These are phyloP conservation scores for Diaporthe velutina DNA, from an alignment of 2,329 filamentous ascomycete genomes.

Conservation along the genomic window DNA sequence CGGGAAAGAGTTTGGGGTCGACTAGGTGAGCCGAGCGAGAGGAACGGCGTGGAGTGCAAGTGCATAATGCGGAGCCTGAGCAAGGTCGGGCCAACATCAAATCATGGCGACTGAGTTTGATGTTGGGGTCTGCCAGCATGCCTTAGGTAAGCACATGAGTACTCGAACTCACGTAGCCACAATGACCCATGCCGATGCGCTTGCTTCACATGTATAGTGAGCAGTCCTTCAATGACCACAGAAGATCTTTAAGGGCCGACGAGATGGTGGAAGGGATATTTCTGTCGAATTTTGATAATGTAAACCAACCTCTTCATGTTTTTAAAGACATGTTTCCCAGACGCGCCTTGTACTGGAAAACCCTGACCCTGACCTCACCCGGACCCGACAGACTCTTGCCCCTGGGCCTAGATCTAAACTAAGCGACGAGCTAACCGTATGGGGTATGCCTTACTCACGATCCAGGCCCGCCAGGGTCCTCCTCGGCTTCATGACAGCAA, in stretches of 20 bases:
- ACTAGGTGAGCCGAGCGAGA: background rate
- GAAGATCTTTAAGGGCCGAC: background rate
- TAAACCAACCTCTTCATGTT: background rate
- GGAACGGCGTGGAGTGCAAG: background rate
- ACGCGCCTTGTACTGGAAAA: background rate
- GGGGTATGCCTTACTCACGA: conserved; percentile 23
- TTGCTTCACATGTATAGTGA: background rate
- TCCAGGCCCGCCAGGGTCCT: conserved; percentile 22
- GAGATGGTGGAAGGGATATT: background rate
- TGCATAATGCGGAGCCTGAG: background rate
- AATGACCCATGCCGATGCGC: background rate
- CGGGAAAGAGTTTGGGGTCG: background rate
- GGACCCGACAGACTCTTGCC: background rate
- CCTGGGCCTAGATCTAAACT: background rate
- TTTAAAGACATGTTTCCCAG: too few species aligned
- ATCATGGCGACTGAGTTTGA: background rate
- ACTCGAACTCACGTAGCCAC: background rate
- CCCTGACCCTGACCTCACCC: background rate
- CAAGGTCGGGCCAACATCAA: background rate
- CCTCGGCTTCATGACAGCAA: conserved; percentile 7
- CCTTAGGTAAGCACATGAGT: background rate
- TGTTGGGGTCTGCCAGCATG: background rate
- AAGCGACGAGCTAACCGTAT: background rate
- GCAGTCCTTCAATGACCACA: background rate
- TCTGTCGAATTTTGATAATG: background rate